phyloP scores from a whole-genome alignment of 148 eudicot genomes.

The Amaranthus palmeri region DNA sequence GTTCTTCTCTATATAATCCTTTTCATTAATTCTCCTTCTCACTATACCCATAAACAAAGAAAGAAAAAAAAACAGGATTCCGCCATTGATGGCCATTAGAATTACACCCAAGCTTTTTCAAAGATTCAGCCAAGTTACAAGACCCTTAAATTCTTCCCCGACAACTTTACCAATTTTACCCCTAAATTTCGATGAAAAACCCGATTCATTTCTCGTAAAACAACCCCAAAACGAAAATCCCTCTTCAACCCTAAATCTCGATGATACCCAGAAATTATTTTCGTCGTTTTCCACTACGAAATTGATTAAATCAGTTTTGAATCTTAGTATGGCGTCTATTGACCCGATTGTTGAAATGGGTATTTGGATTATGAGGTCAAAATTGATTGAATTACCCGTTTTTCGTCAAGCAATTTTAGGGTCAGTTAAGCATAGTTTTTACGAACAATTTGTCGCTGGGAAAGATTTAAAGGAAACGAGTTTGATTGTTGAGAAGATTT shows the following conservation, averaged over 20 bases:
- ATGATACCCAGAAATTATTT: constrained; percentile 44
- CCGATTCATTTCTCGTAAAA: constrained; percentile 7
- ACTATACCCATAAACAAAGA: neutral
- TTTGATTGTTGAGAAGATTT: constrained; percentile 33
- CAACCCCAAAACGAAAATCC: neutral
- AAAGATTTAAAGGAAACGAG: constrained; percentile 42
- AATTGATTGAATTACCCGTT: constrained; percentile 37
- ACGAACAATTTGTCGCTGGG: constrained; percentile 81
- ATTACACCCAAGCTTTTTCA: constrained; percentile 35
- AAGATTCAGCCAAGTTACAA: constrained; percentile 23
- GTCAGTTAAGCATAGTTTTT: constrained; percentile 43
- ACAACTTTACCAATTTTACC: constrained; percentile 30
- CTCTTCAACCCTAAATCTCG: constrained; percentile 24
- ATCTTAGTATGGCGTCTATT: constrained; percentile 41
- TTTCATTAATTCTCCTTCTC: neutral
- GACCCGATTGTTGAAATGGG: constrained; percentile 67
- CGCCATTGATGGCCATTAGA: constrained; percentile 40
- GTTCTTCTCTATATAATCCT: constrained; percentile 12
- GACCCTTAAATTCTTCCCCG: constrained; percentile 39
- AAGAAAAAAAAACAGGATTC: constrained; percentile 2
- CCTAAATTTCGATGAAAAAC: constrained; percentile 23
- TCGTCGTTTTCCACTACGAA: constrained; percentile 40
- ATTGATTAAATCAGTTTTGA: constrained; percentile 42
- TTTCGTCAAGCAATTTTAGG: constrained; percentile 32
- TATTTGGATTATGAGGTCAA: constrained; percentile 58